phyloP scores from a whole-genome alignment of 2,329 filamentous ascomycete species.

The Colletotrichum camelliae region DNA sequence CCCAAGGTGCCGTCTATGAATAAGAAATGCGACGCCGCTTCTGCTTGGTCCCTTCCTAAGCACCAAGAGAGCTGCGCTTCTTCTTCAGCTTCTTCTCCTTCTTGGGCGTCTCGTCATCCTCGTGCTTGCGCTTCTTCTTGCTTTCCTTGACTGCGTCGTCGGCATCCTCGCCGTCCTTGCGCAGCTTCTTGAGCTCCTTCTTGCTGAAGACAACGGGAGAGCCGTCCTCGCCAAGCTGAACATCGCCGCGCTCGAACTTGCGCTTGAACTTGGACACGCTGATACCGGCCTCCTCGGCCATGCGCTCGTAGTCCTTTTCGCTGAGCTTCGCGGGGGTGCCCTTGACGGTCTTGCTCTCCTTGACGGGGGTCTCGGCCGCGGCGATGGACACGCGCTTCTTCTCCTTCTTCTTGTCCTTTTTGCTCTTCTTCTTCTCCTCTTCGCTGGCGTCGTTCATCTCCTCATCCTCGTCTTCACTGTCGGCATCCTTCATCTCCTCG shows the following conservation, averaged over 20 bases:
- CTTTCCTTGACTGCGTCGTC: constrained; percentile 45
- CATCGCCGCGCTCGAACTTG: constrained; percentile 79
- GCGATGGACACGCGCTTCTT: constrained; percentile 23
- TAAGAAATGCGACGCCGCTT: constrained; percentile 21
- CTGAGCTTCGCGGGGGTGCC: constrained; percentile 45
- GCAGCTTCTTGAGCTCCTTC: constrained; percentile 77
- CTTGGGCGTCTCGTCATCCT: constrained; percentile 71
- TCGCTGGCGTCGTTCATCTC: constrained; percentile 43
- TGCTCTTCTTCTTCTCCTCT: constrained; percentile 44
- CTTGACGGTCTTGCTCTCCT: constrained; percentile 29
- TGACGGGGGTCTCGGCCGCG: constrained; percentile 36
- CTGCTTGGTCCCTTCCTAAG: constrained; percentile 17
- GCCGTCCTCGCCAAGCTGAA: constrained; percentile 69
- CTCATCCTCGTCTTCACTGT: constrained; percentile 44
- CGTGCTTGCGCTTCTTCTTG: constrained; percentile 77
- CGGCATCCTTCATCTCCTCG: constrained; percentile 38
- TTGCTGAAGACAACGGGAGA: constrained; percentile 73
- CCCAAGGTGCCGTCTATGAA: constrained; percentile 23
- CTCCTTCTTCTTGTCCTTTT: constrained; percentile 43
- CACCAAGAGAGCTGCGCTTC: constrained; percentile 35
- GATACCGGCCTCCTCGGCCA: constrained; percentile 71
- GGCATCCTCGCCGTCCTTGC: constrained; percentile 63
- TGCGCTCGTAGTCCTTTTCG: constrained; percentile 61
- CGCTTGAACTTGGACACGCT: constrained; percentile 79
- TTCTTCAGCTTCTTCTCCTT: constrained; percentile 62